These are phyloP conservation scores for Hamigera avellanea DNA, from an alignment of 495 filamentous ascomycete species.

Conservation along the genomic window DNA sequence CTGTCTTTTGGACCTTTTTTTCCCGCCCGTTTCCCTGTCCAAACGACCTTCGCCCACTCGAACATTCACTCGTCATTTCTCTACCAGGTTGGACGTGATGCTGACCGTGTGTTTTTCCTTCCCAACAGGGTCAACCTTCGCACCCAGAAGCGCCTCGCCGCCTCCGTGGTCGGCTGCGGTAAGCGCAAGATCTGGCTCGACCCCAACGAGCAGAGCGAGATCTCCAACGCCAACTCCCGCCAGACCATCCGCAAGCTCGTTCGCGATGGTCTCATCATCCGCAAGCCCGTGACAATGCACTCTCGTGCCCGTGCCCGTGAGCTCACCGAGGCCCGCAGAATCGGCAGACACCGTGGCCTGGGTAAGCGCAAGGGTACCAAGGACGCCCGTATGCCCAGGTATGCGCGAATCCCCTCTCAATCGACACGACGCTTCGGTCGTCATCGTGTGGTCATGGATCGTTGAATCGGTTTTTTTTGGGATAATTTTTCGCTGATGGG, in stretches of 20 bases:
- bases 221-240: constrained; percentile 99
- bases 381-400: constrained; percentile 98
- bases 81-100: constrained; percentile 14
- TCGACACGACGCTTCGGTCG: background rate
- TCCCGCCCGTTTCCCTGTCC: constrained; percentile 1
- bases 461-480: too few relatives aligned
- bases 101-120: constrained; percentile 24
- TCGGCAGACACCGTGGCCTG: constrained; percentile 93
- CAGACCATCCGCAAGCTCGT: constrained; percentile 99
- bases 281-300: constrained; percentile 99
- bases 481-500: constrained; percentile 6
- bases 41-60: background rate
- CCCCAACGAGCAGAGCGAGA: constrained; percentile 98
- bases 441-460: background rate
- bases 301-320: constrained; percentile 89
- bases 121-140: constrained; percentile 87
- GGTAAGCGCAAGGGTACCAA: constrained; percentile 99
- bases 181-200: constrained; percentile 99
- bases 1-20: constrained; percentile 7
- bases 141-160: constrained; percentile 99
- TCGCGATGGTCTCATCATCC: constrained; percentile 99
- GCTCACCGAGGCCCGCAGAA: constrained; percentile 76
- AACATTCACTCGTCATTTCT: background rate
- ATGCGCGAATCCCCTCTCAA: constrained; percentile 25
- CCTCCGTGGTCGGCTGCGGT: constrained; percentile 94